Conservation (phyloP, 78 protist species). For the Protostelium mycophagum region DNA sequence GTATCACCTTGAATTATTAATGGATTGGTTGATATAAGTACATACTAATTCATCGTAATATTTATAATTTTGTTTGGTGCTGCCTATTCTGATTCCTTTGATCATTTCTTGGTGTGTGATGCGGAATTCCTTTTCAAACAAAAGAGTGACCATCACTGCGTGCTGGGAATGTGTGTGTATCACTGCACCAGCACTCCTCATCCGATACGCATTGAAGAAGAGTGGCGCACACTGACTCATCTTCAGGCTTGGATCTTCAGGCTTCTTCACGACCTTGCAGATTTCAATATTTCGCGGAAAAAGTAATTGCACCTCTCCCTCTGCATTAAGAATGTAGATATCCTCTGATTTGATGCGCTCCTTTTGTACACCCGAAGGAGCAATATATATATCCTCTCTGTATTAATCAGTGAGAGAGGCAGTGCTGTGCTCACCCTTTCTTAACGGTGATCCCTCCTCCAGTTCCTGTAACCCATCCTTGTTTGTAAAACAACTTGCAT, state of each 20-base stretch:
- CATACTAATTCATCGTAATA: constrained; percentile 60
- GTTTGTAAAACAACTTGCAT: constrained; percentile 61
- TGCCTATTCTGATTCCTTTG: constrained; percentile 67
- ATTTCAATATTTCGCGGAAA: neutral
- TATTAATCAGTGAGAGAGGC: neutral
- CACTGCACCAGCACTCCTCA: constrained; percentile 81
- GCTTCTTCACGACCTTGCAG: constrained; percentile 15
- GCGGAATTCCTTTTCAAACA: constrained; percentile 75
- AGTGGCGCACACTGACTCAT: constrained; percentile 80
- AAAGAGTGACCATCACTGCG: constrained; percentile 75
- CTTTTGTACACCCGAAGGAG: constrained; percentile 92
- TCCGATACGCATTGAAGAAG: constrained; percentile 63
- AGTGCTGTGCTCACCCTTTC: neutral
- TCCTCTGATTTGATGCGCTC: constrained; percentile 77
- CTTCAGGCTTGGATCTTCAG: constrained; percentile 21
- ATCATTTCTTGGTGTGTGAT: constrained; percentile 89
- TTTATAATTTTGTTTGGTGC: constrained; percentile 11
- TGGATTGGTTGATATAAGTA: neutral
- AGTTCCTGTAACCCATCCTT: constrained; percentile 80
- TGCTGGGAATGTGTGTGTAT: constrained; percentile 84
- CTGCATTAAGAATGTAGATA: constrained; percentile 62
- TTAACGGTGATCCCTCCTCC: constrained; percentile 75
- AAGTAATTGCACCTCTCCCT: constrained; percentile 23
- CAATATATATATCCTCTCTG: constrained; percentile 67
- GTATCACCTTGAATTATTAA: constrained; percentile 45